A percentile compares a stretch with the other conserved stretches of the same genome.
Evolutionary conservation across 495 filamentous ascomycete genomes (phyloP).

Genomic region (Amphirosellinia nigrospora): DNA sequence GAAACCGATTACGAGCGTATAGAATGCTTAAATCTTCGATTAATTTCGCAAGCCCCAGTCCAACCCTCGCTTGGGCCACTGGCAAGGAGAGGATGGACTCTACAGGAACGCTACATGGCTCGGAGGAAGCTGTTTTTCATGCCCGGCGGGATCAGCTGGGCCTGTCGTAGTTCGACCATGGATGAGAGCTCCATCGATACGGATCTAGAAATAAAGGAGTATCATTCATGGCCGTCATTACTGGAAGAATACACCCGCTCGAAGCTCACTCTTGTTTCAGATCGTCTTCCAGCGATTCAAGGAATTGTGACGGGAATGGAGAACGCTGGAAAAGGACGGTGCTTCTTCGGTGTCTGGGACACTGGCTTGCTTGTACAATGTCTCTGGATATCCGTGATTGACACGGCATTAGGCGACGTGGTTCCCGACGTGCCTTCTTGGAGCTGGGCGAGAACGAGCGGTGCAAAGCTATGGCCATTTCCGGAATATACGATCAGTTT

Average conservation of each 20-base stretch:
- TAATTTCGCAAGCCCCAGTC: not conserved
- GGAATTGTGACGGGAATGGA: not conserved
- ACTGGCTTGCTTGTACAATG: not conserved
- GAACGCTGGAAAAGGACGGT: not conserved
- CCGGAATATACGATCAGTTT: not conserved
- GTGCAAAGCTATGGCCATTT: not conserved
- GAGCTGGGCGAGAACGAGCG: not conserved
- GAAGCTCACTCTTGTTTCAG: not conserved
- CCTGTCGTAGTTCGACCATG: not conserved
- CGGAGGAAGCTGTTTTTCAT: not conserved
- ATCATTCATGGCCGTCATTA: not conserved
- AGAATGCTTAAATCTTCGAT: not conserved
- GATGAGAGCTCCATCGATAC: not conserved
- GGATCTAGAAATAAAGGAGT: not conserved
- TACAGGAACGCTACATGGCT: not conserved
- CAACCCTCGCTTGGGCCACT: not conserved
- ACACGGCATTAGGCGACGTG: not conserved
- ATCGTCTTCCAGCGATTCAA: not conserved
- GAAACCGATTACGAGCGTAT: not conserved
- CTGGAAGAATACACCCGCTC: not conserved
- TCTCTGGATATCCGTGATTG: not conserved
- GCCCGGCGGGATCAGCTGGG: not conserved
- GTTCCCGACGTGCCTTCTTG: not conserved
- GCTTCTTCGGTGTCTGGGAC: not conserved
- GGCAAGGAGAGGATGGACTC: not conserved